Evolutionary conservation across 192 early-diverging fungal species (phyloP), one percentile per base, ranked within the genome.

Genomic region (Obelidium mucronatum): DNA sequence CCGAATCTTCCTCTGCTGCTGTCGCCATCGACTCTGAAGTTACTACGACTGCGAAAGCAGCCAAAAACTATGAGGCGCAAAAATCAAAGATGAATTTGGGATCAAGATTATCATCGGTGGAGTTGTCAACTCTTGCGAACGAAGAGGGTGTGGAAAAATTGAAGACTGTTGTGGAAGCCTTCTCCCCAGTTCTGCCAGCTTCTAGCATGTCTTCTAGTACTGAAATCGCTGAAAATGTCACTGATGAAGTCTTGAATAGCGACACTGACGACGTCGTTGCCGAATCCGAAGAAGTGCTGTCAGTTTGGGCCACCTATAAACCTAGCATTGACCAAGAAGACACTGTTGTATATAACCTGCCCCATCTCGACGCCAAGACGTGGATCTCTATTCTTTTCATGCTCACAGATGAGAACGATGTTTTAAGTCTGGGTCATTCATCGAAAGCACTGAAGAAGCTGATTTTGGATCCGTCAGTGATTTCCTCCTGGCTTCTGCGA

Each of bases 401-500:
- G 26, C 55, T 72, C 17, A 6, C 33, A 44, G 70, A 59, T 37
- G 67, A 77, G 24, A 24, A 35, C 19, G 76, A 77, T 37, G 37
- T 70, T 26, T 8, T 56, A 24, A 28, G 6, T 3, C 76, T 77
- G 4, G 76, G 24, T 13, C n/a, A 19, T 40, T 33, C 54, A 26
- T 40, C 26, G 33, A 61, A 55, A 58, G 67, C 58, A 24, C 31
- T 77, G 53, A 34, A 51, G 22, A 33, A 19, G 6, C 54, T 66
- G 4, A 48, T 77, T 30, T 39, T 70, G 58, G 67, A 77, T 71
- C 76, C 76, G 8, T 26, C 60, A 30, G 55, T 77, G 11, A 39
- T 77, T 30, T 44, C 76, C 4, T 59, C 66, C 8, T 77, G 76
- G 76, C 67, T 77, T 24, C 28, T 77, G 11, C 70, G 59, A 51